phyloP scores from a whole-genome alignment of 1,139 yeast species.

The Yamadazyma mexicana region DNA sequence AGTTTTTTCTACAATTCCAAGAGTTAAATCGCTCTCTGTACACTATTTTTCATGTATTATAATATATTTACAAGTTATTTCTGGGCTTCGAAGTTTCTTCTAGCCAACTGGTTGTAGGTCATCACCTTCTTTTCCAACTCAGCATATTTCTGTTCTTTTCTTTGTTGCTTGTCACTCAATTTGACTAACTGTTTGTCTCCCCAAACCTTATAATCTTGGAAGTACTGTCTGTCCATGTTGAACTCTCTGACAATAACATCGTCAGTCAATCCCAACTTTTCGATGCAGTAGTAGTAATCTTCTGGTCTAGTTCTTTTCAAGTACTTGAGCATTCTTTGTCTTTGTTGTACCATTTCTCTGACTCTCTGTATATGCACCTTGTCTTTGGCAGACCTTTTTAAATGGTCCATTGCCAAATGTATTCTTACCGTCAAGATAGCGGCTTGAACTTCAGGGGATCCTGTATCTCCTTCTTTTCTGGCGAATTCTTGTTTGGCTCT shows the following conservation, averaged over 20 bases:
- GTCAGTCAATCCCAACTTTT: slow-evolving; percentile 85
- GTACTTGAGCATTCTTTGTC: slow-evolving; percentile 81
- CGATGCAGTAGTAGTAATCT: slow-evolving; percentile 80
- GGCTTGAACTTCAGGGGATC: slow-evolving; percentile 94
- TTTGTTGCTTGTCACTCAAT: slow-evolving; percentile 42
- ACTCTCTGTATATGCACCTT: slow-evolving; percentile 64
- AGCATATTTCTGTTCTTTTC: slow-evolving; percentile 31
- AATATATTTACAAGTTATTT: slow-evolving; percentile 14
- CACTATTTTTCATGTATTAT: slow-evolving; percentile 21
- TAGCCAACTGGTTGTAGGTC: slow-evolving; percentile 42
- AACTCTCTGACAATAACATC: slow-evolving; percentile 77
- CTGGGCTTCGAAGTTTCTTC: slow-evolving; percentile 29
- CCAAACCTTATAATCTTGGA: slow-evolving; percentile 84
- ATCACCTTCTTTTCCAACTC: slow-evolving; percentile 45
- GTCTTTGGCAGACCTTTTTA: slow-evolving; percentile 74
- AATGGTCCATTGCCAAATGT: slow-evolving; percentile 74
- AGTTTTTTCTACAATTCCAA: too few species aligned
- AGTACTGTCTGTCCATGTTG: slow-evolving; percentile 78
- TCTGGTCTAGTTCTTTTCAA: slow-evolving; percentile 78
- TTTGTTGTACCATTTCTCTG: slow-evolving; percentile 81
- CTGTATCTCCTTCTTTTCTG: slow-evolving; percentile 87
- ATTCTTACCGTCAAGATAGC: slow-evolving; percentile 83
- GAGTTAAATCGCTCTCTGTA: too few species aligned
- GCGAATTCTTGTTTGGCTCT: slow-evolving; percentile 79
- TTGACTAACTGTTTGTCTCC: slow-evolving; percentile 55